Base-by-base conservation (phyloP, 192 early-diverging fungal genomes). In the Backusella luteola region DNA sequence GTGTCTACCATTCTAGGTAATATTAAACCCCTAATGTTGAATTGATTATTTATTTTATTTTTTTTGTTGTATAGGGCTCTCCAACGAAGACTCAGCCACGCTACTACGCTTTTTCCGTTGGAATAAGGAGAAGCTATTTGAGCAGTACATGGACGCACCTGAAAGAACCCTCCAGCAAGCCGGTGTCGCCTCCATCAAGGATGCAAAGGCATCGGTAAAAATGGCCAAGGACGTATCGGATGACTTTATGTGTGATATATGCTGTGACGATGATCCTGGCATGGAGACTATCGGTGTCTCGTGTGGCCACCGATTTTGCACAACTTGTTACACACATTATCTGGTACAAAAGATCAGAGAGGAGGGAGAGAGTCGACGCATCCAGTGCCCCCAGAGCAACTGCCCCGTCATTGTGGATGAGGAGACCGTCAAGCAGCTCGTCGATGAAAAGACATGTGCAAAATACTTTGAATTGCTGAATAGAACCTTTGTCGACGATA, bases 401-500 rank as follows among this genome's bases (percentile, higher is more conserved):
- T 99, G 98, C 87, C 84, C 86, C 44, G 79, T 93, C 38, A 90
- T 95, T 46, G 93, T 98, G 12, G 96, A 96, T 67, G 91, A 94
- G 78, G 86, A 90, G 63, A 93, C 95, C 1, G 90, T 97, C 15
- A 89, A 91, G 77, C 77, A 86, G 68, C 76, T 94, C 6, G 93
- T 98, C 6, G 73, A 79, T 26, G 83, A 83, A 21, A 71, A 84
- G 7, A 85, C 89, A 8, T 81, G 87, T 69, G 67, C 2, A 77
- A 96, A 94, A 77, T 96, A 96, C 77, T 84, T 85, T 11, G 82
- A 84, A 34, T 82, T 95, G 56, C 89, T 97, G 66, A 89, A 96
- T 34, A 89, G 96, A 67, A 94, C 93, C 12, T 99, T 93, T 87
- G 97, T 99, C n/a, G 95, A 96, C 74, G 97, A 99, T 80, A 87